Base-by-base conservation (phyloP, 1,284 basidiomycete genomes). In the Rhodotorula sp. region DNA sequence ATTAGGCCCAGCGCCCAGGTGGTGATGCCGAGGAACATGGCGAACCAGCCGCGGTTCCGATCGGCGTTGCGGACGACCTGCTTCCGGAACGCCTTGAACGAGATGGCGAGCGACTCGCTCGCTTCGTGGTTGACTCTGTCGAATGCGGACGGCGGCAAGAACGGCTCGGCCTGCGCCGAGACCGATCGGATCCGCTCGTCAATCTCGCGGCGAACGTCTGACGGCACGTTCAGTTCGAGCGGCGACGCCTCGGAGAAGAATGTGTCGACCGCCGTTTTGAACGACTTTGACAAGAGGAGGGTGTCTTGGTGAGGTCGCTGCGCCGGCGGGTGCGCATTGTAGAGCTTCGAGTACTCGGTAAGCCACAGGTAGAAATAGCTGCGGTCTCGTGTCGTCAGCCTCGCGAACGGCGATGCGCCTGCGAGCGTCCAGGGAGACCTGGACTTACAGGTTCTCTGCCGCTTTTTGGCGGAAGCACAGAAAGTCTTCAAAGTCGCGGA, bases 401-500 rank as follows among this genome's bases (percentile, higher is more conserved):
- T 42, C 3, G 37, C 37, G 37, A 10, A 42, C 14, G 14, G 37
- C 37, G 22, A 15, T 10, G 24, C 26, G 7, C 20, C 8, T 8
- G n/a, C 14, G 33, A 20, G 20, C 26, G 18, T 12, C 29, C 24
- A 29, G 53, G 24, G 45, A 17, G 33, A 22, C 46, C 12, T 6
- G 29, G 44, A 62, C 61, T 44, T 53, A 71, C 44, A 69, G 64
- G 59, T 64, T 67, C 65, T 72, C 68, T 0, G 65, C 71, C 17
- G 62, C 44, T 48, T 73, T 71, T 22, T 67, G 63, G 18, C 65
- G 53, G 67, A 73, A 73, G 26, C 61, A 58, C 37, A 73, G 64
- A 60, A 66, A 73, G 54, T 73, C 72, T 56, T 73, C 72, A 26
- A 73, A 73, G 59, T 73, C 72, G 46, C 67, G 59, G 14, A 73